phyloP scores from a whole-genome alignment of 495 filamentous ascomycete genomes.

The Penicillium cinerascens region DNA sequence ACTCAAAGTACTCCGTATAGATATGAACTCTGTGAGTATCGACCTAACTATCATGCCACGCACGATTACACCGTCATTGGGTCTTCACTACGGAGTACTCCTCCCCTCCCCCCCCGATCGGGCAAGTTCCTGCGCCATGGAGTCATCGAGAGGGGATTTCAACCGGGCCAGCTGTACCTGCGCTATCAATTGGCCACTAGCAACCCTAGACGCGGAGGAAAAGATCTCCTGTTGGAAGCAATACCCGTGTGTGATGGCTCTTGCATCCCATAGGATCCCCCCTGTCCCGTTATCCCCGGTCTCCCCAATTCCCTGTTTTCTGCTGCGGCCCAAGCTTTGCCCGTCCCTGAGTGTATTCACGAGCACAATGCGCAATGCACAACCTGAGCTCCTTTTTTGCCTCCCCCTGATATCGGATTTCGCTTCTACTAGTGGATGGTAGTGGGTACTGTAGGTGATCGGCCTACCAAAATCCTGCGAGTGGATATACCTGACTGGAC shows the following conservation, averaged over 20 bases:
- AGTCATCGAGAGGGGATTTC: background rate
- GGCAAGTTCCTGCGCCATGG: background rate
- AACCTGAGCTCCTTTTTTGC: too few species aligned
- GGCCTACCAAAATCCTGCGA: background rate
- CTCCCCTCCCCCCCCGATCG: background rate
- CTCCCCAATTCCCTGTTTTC: background rate
- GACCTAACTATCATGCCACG: too few species aligned
- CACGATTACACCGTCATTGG: too few species aligned
- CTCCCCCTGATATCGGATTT: background rate
- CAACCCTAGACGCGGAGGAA: constrained; percentile 7
- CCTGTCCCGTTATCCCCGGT: background rate
- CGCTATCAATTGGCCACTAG: background rate
- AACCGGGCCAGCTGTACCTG: background rate
- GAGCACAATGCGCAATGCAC: background rate
- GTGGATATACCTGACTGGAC: background rate
- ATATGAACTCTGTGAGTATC: too few species aligned
- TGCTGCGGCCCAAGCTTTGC: background rate
- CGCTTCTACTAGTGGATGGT: background rate
- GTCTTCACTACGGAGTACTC: too few species aligned
- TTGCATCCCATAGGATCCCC: background rate
- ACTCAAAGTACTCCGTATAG: too few species aligned
- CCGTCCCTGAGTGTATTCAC: background rate
- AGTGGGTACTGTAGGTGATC: background rate
- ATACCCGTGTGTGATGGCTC: constrained; percentile 10
- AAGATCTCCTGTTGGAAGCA: constrained; percentile 6